Conservation (phyloP, 2,329 filamentous ascomycete species). For the Sclerotiophoma versabilis region DNA sequence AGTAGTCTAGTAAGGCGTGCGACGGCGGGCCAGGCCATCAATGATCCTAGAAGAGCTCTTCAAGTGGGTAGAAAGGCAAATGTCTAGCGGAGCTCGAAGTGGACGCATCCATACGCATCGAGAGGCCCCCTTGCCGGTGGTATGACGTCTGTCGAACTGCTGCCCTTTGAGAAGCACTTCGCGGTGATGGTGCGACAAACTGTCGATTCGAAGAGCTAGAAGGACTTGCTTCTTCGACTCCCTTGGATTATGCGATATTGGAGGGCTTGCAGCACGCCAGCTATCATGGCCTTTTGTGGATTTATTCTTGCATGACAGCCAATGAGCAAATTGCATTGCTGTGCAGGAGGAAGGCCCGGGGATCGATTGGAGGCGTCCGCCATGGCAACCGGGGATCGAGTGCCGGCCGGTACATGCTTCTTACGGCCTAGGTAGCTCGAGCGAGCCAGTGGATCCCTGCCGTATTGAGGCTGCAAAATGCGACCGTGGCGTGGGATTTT, state of each 20-base stretch:
- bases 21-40: slow-evolving; percentile 1
- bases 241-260: slow-evolving; percentile 9
- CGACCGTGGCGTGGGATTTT: slow-evolving; percentile 20
- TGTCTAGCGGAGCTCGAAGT: slow-evolving; percentile 5
- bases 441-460: slow-evolving; percentile 23
- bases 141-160: slow-evolving; percentile 5
- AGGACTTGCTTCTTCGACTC: slow-evolving; percentile 3
- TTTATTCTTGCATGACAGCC: slow-evolving; percentile 10
- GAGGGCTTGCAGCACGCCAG: slow-evolving; percentile 26
- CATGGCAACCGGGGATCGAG: slow-evolving; percentile 33
- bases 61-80: neutral
- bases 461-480: slow-evolving; percentile 20
- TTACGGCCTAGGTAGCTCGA: slow-evolving; percentile 11
- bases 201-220: neutral
- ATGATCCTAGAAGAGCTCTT: neutral
- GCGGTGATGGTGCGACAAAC: neutral
- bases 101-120: slow-evolving; percentile 1
- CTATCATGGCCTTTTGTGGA: slow-evolving; percentile 12
- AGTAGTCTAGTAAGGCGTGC: neutral
- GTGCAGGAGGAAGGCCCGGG: slow-evolving; percentile 14
- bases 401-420: slow-evolving; percentile 25
- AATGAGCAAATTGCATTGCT: slow-evolving; percentile 20
- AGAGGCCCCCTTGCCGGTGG: slow-evolving; percentile 1
- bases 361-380: slow-evolving; percentile 23
- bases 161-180: neutral